Evolutionary conservation across 2,329 filamentous ascomycete genomes (phyloP).

Genomic region (Arthroderma sp.): DNA sequence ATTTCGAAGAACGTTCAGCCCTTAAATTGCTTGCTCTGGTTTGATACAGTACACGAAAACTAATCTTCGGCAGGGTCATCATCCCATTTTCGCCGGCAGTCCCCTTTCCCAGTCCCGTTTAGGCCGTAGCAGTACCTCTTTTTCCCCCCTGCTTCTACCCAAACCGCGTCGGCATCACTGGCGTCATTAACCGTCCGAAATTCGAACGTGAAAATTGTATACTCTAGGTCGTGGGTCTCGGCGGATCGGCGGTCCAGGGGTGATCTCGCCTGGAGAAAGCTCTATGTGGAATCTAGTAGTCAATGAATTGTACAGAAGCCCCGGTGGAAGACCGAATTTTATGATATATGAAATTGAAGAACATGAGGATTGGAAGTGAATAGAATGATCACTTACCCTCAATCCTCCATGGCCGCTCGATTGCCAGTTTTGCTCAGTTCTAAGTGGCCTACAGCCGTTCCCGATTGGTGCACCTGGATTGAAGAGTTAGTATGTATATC

Average conservation of each 20-base stretch:
- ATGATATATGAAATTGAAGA: too few species aligned
- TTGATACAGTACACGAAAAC: too few species aligned
- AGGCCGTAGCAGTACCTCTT: constrained; percentile 1
- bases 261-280: not conserved
- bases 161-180: not conserved
- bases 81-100: not conserved
- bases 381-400: not conserved
- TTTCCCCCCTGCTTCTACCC: not conserved
- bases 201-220: not conserved
- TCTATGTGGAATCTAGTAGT: not conserved
- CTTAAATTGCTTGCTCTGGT: too few species aligned
- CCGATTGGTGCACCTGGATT: not conserved
- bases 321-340: too few species aligned
- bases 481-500: not conserved
- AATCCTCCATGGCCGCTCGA: not conserved
- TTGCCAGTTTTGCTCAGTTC: not conserved
- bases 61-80: not conserved
- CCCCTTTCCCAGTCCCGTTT: too few species aligned
- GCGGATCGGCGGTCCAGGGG: not conserved
- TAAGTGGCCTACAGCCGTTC: not conserved
- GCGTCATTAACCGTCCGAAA: not conserved
- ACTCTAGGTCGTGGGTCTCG: not conserved
- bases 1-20: too few species aligned
- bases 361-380: not conserved
- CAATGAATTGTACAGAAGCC: not conserved